phyloP scores from a whole-genome alignment of 352 stramenopile genomes.

The Pythium grandisporangium region DNA sequence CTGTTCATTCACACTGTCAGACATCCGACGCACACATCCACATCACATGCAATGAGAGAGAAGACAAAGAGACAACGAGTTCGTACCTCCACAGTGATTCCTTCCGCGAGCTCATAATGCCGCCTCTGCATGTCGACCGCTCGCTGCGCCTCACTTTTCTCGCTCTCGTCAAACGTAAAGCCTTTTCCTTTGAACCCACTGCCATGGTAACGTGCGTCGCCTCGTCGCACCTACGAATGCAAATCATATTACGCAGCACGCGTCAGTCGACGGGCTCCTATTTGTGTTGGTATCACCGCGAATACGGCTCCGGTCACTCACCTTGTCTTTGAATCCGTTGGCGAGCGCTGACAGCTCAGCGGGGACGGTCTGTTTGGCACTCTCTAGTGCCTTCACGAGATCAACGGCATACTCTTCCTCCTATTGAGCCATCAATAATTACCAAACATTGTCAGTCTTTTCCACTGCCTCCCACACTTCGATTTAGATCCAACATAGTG shows the following conservation, averaged over 20 bases:
- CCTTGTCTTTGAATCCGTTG: conserved; percentile 95
- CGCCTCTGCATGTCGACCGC: conserved; percentile 87
- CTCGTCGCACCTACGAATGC: conserved; percentile 32
- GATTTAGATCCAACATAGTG: not conserved
- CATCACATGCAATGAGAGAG: too few species aligned
- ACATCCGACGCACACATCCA: too few species aligned
- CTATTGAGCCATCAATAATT: conserved; percentile 22
- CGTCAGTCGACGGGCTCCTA: too few species aligned
- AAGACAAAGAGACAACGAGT: too few species aligned
- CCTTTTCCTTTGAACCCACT: conserved; percentile 97
- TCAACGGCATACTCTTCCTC: conserved; percentile 97
- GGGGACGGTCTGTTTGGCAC: conserved; percentile 67
- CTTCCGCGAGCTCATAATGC: conserved; percentile 85
- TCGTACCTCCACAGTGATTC: conserved; percentile 66
- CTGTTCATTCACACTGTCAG: too few species aligned
- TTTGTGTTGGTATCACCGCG: too few species aligned
- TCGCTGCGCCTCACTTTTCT: conserved; percentile 95
- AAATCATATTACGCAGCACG: too few species aligned
- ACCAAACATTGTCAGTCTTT: too few species aligned
- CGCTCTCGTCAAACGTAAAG: conserved; percentile 97
- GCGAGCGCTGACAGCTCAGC: conserved; percentile 88
- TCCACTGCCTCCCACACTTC: too few species aligned
- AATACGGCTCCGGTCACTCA: too few species aligned
- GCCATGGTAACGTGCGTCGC: conserved; percentile 93
- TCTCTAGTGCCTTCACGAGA: conserved; percentile 95